Evolutionary conservation across 2,329 filamentous ascomycete genomes (phyloP), one percentile per base, ranked within the genome.

Genomic region (Thelonectria rubi): DNA sequence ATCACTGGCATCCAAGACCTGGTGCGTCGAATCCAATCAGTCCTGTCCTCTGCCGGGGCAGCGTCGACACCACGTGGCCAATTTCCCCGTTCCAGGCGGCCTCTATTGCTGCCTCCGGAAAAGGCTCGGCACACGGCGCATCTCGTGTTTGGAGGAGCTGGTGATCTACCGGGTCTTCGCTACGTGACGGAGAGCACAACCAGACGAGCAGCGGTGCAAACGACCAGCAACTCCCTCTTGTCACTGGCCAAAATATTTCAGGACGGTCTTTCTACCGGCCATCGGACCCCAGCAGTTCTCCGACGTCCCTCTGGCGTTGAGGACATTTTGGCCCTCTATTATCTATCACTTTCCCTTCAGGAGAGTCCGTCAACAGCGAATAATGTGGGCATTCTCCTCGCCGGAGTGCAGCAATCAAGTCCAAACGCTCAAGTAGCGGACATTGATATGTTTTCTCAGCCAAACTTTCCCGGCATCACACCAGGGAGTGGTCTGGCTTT

Each of bases 221-320:
- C 94, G 1, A 97, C 94, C 0, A 98, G 95, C 76, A 99, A 99
- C 74, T 96, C 94, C 0, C 81, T 99, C 17, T 83, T 99, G 2
- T 99, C 95, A 0, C 81, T 99, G 42, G 95, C 95, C 20, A 99
- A 99, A 77, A 99, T 99, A 37, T 97, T 97, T 66, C 95, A 99
- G 76, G 95, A 99, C 79, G 89, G 92, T 30, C 94, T 97, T 87
- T 93, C 94, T 2, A 93, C 87, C 59, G 88, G 88, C 17, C 85
- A 85, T 18, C 78, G 82, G 10, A 81, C 83, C 20, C 81, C 84
- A 11, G 79, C 80, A 40, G 79, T 85, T 11, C 79, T 86, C 20
- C 85, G 86, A 60, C 87, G 88, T 58, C 85, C 88, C 3, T 89
- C 90, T 46, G 91, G 93, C 1, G 93, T 98, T 21, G 88, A 93